These are phyloP conservation scores for Clonostachys sp. DNA, from an alignment of 2,329 filamentous ascomycete species.

Conservation along the genomic window DNA sequence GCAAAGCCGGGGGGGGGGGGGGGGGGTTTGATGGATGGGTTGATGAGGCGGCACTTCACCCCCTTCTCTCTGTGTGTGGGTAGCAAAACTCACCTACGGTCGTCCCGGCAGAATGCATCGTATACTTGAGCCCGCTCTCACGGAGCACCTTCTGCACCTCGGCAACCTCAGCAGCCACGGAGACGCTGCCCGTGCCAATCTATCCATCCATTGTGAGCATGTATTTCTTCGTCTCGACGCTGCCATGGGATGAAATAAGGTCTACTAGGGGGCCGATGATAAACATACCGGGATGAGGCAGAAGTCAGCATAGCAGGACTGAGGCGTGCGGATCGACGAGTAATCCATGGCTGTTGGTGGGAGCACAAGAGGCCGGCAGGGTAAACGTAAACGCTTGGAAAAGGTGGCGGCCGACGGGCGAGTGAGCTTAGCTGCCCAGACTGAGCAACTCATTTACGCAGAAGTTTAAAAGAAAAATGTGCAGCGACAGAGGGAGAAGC, in stretches of 20 bases:
- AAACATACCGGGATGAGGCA: conserved; percentile 74
- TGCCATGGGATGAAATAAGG: not conserved
- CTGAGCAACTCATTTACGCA: no score
- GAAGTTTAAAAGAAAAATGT: no score
- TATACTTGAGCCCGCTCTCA: conserved; percentile 74
- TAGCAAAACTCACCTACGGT: conserved; percentile 62
- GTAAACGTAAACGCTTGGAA: no score
- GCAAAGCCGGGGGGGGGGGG: no score
- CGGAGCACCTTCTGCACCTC: conserved; percentile 82
- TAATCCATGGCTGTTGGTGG: conserved; percentile 31
- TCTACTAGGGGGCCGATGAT: not conserved
- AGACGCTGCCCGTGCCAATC: conserved; percentile 75
- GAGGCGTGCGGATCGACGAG: conserved; percentile 56
- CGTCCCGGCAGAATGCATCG: conserved; percentile 91
- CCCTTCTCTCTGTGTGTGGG: no score
- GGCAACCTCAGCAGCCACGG: conserved; percentile 79
- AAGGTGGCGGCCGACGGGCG: no score
- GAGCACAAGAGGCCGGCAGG: no score
- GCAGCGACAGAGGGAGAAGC: no score
- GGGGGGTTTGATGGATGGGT: no score
- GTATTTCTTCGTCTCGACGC: not conserved
- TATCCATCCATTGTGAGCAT: conserved; percentile 18
- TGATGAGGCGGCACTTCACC: no score
- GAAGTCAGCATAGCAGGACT: conserved; percentile 80
- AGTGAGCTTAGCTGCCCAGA: no score